Evolutionary conservation across 176 grass and related monocot species (phyloP).

Genomic region (Aechmea fasciata): DNA sequence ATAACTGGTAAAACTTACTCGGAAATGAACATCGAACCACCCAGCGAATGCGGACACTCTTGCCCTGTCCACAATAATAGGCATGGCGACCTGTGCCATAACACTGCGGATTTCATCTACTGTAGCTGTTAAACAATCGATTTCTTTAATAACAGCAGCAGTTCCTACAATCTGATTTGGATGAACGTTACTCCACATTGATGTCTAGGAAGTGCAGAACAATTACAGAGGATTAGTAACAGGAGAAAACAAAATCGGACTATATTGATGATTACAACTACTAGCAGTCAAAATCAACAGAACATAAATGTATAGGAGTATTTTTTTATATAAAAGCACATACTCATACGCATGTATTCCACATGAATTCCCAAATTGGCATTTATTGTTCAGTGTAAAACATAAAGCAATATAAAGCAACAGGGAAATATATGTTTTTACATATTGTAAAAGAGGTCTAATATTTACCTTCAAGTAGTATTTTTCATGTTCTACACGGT

Average conservation of each 20-base stretch:
- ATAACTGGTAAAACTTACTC: constrained; percentile 33
- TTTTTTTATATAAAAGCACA: too few relatives aligned
- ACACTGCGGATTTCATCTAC: constrained; percentile 74
- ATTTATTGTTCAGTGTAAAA: too few relatives aligned
- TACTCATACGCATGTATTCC: too few relatives aligned
- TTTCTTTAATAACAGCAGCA: constrained; percentile 74
- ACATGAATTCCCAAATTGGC: too few relatives aligned
- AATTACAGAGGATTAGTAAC: constrained; percentile 6
- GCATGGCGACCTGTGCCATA: constrained; percentile 39
- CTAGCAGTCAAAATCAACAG: too few relatives aligned
- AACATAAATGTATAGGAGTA: too few relatives aligned
- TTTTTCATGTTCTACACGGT: constrained; percentile 72
- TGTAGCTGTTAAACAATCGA: constrained; percentile 87
- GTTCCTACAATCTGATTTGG: constrained; percentile 78
- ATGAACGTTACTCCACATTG: constrained; percentile 88
- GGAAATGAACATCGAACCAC: constrained; percentile 99
- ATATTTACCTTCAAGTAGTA: constrained; percentile 74
- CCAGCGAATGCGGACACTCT: constrained; percentile 74
- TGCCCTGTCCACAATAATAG: constrained; percentile 52
- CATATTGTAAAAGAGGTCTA: background rate
- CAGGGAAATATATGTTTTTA: background rate
- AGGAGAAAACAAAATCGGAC: background rate
- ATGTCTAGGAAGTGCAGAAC: constrained; percentile 42
- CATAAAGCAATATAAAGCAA: constrained; percentile 5
- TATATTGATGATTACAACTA: background rate